phyloP scores from a whole-genome alignment of 306 rosid genomes.

The Gynostemma pentaphyllum region DNA sequence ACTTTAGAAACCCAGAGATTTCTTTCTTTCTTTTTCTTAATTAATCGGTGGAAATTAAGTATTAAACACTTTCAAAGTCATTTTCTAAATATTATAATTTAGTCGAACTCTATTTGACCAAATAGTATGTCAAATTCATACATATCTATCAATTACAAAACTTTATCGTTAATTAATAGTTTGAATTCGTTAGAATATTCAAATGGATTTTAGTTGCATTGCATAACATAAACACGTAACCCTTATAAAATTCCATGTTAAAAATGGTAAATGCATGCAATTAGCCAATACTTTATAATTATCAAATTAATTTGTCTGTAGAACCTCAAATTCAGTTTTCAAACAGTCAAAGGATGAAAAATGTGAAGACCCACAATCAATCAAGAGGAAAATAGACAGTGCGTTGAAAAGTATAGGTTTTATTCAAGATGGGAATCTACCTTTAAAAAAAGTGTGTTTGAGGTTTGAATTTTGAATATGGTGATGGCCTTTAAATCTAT shows the following conservation, averaged over 20 bases:
- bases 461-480: background rate
- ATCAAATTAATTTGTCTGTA: no score
- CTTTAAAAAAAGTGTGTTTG: background rate
- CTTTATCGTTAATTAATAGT: no score
- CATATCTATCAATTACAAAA: no score
- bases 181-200: no score
- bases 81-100: no score
- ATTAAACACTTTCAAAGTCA: no score
- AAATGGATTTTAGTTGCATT: no score
- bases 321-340: background rate
- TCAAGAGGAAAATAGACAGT: slow-evolving; percentile 2
- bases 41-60: background rate
- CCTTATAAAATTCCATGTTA: background rate
- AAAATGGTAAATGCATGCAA: background rate
- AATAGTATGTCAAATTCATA: no score
- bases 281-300: no score
- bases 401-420: background rate
- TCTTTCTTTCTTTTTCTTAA: no score
- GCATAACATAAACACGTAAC: background rate
- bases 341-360: background rate
- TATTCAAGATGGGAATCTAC: background rate
- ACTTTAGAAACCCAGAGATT: background rate
- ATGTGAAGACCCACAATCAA: background rate
- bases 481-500: background rate
- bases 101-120: no score